A percentile compares a stretch with the other conserved stretches of the same genome.
These are phyloP conservation scores for Hanseniaspora valbyensis DNA, from an alignment of 805 yeast species.

Conservation along the genomic window DNA sequence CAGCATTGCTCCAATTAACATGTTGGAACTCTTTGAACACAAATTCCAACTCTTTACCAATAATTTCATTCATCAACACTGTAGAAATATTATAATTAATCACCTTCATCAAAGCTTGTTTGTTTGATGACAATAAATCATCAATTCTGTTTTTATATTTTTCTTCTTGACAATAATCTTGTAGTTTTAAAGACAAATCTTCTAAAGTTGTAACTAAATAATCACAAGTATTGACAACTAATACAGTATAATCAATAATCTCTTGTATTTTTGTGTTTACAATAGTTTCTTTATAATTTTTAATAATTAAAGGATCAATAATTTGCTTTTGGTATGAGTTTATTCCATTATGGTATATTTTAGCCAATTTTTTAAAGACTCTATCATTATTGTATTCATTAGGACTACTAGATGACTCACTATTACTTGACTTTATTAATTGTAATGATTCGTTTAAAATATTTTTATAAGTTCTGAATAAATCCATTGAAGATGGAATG, in stretches of 20 bases:
- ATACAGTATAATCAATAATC: conserved; percentile 46
- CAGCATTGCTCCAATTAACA: conserved; percentile 59
- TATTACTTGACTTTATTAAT: conserved; percentile 25
- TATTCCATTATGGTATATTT: conserved; percentile 57
- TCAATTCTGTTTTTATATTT: conserved; percentile 31
- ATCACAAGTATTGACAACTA: conserved; percentile 79
- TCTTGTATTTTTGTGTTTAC: conserved; percentile 6
- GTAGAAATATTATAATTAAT: conserved; percentile 21
- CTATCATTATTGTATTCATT: conserved; percentile 32
- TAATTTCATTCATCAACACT: conserved; percentile 41
- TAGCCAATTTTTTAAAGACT: conserved; percentile 35
- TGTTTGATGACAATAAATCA: conserved; percentile 47
- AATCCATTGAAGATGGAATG: conserved; percentile 74
- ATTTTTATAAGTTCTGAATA: conserved; percentile 68
- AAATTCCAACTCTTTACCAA: conserved; percentile 49
- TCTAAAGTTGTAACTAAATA: conserved; percentile 68
- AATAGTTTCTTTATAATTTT: conserved; percentile 41
- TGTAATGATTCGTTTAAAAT: conserved; percentile 58
- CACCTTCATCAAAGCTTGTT: conserved; percentile 35
- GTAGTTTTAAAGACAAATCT: conserved; percentile 59
- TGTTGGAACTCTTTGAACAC: conserved; percentile 77
- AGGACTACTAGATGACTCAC: background rate
- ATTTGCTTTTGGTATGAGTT: conserved; percentile 45
- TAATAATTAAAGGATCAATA: conserved; percentile 42
- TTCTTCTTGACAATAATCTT: conserved; percentile 33